phyloP scores from a whole-genome alignment of 768 basidiomycete species.

The Calocera cornea region DNA sequence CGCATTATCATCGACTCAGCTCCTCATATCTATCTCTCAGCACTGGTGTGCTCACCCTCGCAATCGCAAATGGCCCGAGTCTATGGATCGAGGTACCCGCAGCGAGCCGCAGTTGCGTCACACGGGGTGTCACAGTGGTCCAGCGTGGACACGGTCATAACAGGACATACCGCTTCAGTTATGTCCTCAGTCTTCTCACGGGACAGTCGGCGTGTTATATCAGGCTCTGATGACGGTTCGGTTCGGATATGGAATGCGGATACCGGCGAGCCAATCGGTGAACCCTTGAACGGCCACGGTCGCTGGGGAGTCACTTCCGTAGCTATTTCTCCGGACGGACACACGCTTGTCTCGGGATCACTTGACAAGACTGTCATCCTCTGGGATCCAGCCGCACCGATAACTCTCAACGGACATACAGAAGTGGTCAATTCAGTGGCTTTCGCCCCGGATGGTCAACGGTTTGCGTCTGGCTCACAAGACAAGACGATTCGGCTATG shows the following conservation, averaged over 20 bases:
- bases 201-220: not conserved
- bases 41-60: not conserved
- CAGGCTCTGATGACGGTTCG: not conserved
- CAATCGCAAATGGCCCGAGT: not conserved
- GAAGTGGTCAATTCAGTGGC: conserved; percentile 30
- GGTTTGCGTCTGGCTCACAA: not conserved
- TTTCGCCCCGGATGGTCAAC: not conserved
- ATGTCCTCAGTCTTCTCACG: not conserved
- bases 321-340: conserved; percentile 1
- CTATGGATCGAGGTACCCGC: not conserved
- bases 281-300: too few relatives aligned
- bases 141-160: too few relatives aligned
- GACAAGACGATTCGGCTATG: not conserved
- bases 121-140: not conserved
- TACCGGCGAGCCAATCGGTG: too few relatives aligned
- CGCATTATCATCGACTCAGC: not conserved
- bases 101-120: not conserved
- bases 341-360: conserved; percentile 1
- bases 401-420: conserved; percentile 5
- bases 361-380: not conserved
- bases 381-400: conserved; percentile 13
- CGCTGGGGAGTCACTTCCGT: too few relatives aligned
- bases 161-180: too few relatives aligned
- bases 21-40: not conserved
- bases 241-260: too few relatives aligned